Evolutionary conservation across 805 yeast species (phyloP), one percentile per base, ranked within the genome.

Genomic region (Metschnikowia similis): DNA sequence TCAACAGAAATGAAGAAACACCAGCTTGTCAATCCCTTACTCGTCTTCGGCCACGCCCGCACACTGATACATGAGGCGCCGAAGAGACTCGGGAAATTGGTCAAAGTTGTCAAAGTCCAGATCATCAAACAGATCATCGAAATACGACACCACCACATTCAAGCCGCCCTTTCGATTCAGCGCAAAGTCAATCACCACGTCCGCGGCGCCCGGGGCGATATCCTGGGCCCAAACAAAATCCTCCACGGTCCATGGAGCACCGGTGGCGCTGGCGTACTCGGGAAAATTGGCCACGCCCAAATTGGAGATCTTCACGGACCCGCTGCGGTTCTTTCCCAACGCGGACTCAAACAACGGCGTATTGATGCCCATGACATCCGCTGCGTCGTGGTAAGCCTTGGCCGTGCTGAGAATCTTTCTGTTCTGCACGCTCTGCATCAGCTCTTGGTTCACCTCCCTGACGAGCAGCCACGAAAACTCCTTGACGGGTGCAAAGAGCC

Each of bases 161-260:
- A 72, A 54, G 1, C 77, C 75, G 0, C 72, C 69, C 8, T 38
- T 21, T 2, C 60, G 51, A 2, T 72, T 60, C 7, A 70, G 64
- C 7, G 70, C 56, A n/a, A 67, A 56, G 44, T 56, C 64, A 9
- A 69, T 44, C 60, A 68, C 64, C 48, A 71, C 66, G n/a, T 72
- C 75, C 13, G 67, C 49, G 2, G 72, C 66, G 1, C 53, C 49
- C 2, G 71, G 66, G 1, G 74, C 64, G 41, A 70, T 40, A 44
- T 69, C 71, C 53, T 72, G 77, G 2, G 71, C 63, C 51, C 72
- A 72, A 3, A 67, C 55, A 53, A 70, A 45, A 45, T 70, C 63
- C 3, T 53, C 59, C 14, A 72, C 58, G 0, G 59, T 61, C 72
- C 70, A 67, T 2, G 34, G 41, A 1, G 51, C 47, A 0, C 48